Conservation (phyloP, 2,329 filamentous ascomycete species). For the Chrysoporthe cubensis region DNA sequence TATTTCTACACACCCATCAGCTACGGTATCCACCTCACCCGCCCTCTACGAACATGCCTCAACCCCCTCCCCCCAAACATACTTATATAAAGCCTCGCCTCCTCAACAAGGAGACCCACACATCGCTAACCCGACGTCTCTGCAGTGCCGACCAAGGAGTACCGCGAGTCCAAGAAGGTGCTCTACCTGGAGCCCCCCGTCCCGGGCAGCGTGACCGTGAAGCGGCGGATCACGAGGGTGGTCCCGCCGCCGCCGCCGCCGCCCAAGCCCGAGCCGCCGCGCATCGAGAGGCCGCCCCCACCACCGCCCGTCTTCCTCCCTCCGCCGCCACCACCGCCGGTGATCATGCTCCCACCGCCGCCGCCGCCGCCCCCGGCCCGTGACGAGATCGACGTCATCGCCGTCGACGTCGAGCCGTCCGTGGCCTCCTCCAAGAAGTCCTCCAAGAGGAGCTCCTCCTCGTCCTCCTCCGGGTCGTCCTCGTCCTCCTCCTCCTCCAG, state of each 20-base stretch:
- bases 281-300: conserved; percentile 29
- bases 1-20: conserved; percentile 27
- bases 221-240: conserved; percentile 43
- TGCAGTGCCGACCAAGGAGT: conserved; percentile 22
- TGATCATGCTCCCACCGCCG: conserved; percentile 28
- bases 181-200: conserved; percentile 48
- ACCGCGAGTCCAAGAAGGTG: conserved; percentile 43
- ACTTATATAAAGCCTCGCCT: not conserved
- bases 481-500: conserved; percentile 23
- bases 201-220: conserved; percentile 43
- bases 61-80: not conserved
- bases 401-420: conserved; percentile 35
- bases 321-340: conserved; percentile 32
- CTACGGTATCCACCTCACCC: conserved; percentile 19
- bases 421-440: conserved; percentile 19
- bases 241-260: conserved; percentile 41
- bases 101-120: not conserved
- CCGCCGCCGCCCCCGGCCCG: conserved; percentile 30
- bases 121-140: conserved; percentile 6
- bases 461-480: conserved; percentile 22
- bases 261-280: conserved; percentile 34
- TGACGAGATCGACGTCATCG: conserved; percentile 36
- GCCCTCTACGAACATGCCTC: not conserved
- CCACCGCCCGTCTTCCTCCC: conserved; percentile 31
- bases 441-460: conserved; percentile 14